Conservation (phyloP, 768 basidiomycete genomes). For the Rickenella mellea region DNA sequence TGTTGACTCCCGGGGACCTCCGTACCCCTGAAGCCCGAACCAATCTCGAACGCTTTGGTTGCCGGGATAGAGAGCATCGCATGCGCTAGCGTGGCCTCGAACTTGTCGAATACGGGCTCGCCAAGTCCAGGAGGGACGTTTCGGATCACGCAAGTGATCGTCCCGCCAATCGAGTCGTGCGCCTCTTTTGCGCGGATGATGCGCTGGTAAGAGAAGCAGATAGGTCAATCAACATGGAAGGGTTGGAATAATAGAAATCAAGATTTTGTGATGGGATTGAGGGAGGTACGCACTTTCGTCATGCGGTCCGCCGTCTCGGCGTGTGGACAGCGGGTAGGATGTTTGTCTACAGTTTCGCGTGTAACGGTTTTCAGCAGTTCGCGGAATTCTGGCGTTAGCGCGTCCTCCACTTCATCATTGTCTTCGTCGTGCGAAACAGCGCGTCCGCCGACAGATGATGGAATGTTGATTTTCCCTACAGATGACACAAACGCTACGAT, state of each 20-base stretch:
- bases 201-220: conserved; percentile 40
- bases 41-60: conserved; percentile 96
- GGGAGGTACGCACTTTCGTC: conserved; percentile 55
- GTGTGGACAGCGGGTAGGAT: conserved; percentile 86
- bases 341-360: conserved; percentile 81
- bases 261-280: neutral
- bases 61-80: conserved; percentile 99
- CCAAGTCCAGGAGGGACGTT: conserved; percentile 86
- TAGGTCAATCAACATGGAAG: conserved; percentile 6
- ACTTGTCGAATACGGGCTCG: conserved; percentile 97
- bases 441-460: conserved; percentile 35
- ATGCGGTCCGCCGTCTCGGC: conserved; percentile 80
- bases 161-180: conserved; percentile 95
- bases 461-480: conserved; percentile 87
- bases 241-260: conserved; percentile 4
- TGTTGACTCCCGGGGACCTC: conserved; percentile 89
- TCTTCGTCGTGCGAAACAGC: conserved; percentile 45
- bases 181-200: conserved; percentile 89
- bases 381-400: conserved; percentile 75
- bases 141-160: conserved; percentile 92
- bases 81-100: conserved; percentile 90
- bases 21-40: conserved; percentile 92
- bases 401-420: conserved; percentile 55
- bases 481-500: conserved; percentile 96
- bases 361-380: conserved; percentile 70